Base-by-base conservation (phyloP, 164 flowering plant species). In the Liquidambar formosana region DNA sequence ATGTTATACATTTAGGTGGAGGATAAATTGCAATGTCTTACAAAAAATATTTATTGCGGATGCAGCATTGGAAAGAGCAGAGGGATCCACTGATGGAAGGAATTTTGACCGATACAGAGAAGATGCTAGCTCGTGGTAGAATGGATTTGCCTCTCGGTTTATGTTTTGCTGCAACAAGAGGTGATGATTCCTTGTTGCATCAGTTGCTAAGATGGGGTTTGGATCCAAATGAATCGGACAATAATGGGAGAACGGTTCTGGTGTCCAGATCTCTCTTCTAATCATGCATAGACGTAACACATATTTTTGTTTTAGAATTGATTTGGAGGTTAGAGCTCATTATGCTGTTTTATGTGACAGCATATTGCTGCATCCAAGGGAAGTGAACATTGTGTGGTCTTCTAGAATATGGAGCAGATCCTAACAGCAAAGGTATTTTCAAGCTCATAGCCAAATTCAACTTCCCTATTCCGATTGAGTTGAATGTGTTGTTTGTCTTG, bases 351-450 rank as follows among this genome's bases (percentile, higher is more conserved):
- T 28, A 14, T 61, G 53, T 48, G 33, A 60, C 88, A 88, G 93
- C 89, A 86, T 63, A 75, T 89, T 49, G 89, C 93, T 57, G 89
- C 88, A 48, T 68, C 89, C 5, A 78, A 64, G 9, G 91, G 93
- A 57, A 63, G 44, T 61, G 72, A 74, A 48, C 69, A 79, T 53
- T 85, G 86, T 59, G 80, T 81, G 11, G 49, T 44, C 61, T 89
- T 51, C 69, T 86, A n/a, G 84, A 86, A 43, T 71, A 77, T 63
- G 88, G 88, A 38, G 93, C 87, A 44, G 74, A 85, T 63, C 85
- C 86, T 12, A 85, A 85, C 64, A 60, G 38, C 25, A 82, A 63
- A 86, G 93, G 93, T 89, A 83, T 10, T 16, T 28, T 60, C 2
- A 6, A 6, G 41, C 41, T 6, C 6, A 6, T 33, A 33, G 6